Conservation (phyloP, 1,284 basidiomycete species). For the Cryptococcus neoformans region DNA sequence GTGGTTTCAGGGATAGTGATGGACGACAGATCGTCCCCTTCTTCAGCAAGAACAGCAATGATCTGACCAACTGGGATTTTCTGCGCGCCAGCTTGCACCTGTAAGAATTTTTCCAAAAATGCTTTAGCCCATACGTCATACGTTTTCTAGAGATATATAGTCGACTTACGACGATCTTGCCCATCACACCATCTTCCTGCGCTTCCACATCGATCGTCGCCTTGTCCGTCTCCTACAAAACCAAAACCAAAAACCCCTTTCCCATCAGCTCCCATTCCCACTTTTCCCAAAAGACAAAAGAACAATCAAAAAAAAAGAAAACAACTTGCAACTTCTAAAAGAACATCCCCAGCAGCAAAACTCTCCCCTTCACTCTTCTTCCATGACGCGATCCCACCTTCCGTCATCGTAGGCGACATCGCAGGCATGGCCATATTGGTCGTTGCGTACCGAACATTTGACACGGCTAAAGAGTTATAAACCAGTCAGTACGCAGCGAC, state of each 20-base stretch:
- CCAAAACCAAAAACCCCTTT: constrained; percentile 51
- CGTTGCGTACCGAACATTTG: constrained; percentile 56
- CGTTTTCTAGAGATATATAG: no score
- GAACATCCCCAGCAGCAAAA: constrained; percentile 81
- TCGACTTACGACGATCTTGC: constrained; percentile 74
- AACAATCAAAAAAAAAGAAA: neutral
- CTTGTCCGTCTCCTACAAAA: constrained; percentile 80
- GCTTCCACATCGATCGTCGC: constrained; percentile 99
- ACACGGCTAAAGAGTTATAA: neutral
- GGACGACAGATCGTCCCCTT: constrained; percentile 90
- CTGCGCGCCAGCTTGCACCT: constrained; percentile 80
- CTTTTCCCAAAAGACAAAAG: neutral
- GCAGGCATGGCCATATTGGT: constrained; percentile 82
- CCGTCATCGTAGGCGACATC: constrained; percentile 99
- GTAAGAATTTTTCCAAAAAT: constrained; percentile 28
- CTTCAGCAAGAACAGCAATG: constrained; percentile 92
- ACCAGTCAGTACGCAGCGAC: no score
- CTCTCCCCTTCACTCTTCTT: constrained; percentile 82
- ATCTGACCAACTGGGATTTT: constrained; percentile 80
- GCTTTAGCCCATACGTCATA: neutral
- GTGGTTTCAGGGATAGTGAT: constrained; percentile 66
- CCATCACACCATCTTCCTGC: constrained; percentile 90
- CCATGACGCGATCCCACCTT: constrained; percentile 91
- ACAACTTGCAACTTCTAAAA: constrained; percentile 78
- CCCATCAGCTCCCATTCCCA: neutral